Evolutionary conservation across 805 yeast species (phyloP).

Genomic region (Blastobotrys americana): DNA sequence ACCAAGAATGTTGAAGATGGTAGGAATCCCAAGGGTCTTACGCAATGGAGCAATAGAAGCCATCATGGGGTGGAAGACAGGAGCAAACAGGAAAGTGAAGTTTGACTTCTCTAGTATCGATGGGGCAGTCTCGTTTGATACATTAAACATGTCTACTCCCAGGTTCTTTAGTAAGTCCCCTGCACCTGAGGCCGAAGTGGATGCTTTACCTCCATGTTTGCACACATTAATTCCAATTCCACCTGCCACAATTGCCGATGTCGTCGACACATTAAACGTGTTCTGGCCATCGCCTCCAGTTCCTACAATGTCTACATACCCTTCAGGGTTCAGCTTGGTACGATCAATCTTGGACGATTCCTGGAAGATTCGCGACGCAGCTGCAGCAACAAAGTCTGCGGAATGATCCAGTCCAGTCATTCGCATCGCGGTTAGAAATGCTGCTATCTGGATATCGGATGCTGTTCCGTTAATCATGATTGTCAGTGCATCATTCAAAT

Average conservation of each 20-base stretch:
- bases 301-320: slow-evolving; percentile 86
- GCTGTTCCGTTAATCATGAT: slow-evolving; percentile 55
- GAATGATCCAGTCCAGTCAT: slow-evolving; percentile 69
- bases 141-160: slow-evolving; percentile 76
- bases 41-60: slow-evolving; percentile 73
- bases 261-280: slow-evolving; percentile 93
- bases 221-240: slow-evolving; percentile 78
- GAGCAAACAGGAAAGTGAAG: slow-evolving; percentile 79
- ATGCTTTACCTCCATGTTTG: slow-evolving; percentile 97
- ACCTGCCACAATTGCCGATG: slow-evolving; percentile 89
- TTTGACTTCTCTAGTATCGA: slow-evolving; percentile 38
- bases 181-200: slow-evolving; percentile 88
- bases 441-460: slow-evolving; percentile 61
- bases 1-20: slow-evolving; percentile 90
- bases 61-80: slow-evolving; percentile 91
- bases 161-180: slow-evolving; percentile 76
- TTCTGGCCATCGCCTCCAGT: slow-evolving; percentile 99
- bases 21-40: slow-evolving; percentile 74
- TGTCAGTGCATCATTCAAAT: slow-evolving; percentile 56
- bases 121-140: slow-evolving; percentile 57
- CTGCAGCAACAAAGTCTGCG: slow-evolving; percentile 77
- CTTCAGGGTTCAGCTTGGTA: slow-evolving; percentile 27
- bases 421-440: slow-evolving; percentile 74
- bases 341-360: slow-evolving; percentile 30
- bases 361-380: slow-evolving; percentile 66